Evolutionary conservation across 2,329 filamentous ascomycete genomes (phyloP).

Genomic region (Phaeosphaeria sp.): DNA sequence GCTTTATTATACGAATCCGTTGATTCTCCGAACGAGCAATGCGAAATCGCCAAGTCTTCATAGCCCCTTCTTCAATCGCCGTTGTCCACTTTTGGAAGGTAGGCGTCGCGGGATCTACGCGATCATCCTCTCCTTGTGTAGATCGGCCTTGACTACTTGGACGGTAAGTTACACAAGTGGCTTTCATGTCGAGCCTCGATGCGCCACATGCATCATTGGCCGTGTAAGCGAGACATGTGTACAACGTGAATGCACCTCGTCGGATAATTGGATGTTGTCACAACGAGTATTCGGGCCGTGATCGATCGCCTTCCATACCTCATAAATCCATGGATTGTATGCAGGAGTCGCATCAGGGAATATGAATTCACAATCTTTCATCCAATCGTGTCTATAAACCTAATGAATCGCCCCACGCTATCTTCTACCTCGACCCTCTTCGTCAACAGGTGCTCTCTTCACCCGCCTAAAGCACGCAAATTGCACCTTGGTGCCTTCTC

Average conservation of each 20-base stretch:
- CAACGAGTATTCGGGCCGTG: background rate
- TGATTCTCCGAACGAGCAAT: background rate
- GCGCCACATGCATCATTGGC: background rate
- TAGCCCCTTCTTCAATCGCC: background rate
- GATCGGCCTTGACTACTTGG: background rate
- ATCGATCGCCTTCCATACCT: too few relatives aligned
- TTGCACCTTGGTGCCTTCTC: slow-evolving; percentile 46
- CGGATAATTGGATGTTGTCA: background rate
- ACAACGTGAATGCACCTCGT: background rate
- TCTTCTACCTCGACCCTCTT: background rate
- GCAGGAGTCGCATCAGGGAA: too few relatives aligned
- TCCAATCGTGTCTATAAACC: background rate
- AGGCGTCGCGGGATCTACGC: background rate
- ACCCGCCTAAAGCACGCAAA: slow-evolving; percentile 45
- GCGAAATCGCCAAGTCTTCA: background rate
- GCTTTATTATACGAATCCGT: too few relatives aligned
- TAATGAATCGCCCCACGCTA: background rate
- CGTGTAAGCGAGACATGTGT: background rate
- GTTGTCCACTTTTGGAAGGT: background rate
- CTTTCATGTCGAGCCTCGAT: background rate
- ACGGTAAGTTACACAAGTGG: background rate
- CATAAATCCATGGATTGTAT: too few relatives aligned
- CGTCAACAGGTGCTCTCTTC: slow-evolving; percentile 24
- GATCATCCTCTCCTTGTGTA: background rate
- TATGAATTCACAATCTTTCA: background rate